Conservation (phyloP, 2,329 filamentous ascomycete species). For the Pyricularia grisea region DNA sequence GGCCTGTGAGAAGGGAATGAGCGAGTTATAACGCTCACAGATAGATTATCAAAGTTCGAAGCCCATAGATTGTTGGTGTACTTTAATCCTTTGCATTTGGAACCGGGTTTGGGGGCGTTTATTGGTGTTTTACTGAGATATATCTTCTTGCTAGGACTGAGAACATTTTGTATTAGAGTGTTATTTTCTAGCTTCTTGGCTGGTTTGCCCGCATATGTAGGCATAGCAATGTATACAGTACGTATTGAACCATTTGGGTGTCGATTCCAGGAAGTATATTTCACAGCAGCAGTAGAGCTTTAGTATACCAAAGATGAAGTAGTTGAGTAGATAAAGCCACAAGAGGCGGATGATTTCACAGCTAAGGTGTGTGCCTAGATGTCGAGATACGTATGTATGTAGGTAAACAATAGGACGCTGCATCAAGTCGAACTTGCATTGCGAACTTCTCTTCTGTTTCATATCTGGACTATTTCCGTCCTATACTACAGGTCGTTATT, state of each 20-base stretch:
- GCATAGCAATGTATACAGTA: background rate
- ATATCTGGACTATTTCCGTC: too few species aligned
- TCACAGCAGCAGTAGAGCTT: too few species aligned
- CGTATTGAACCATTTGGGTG: too few species aligned
- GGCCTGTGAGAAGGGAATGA: slow-evolving; percentile 13
- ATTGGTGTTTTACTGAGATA: background rate
- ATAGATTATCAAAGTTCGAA: background rate
- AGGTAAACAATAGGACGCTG: too few species aligned
- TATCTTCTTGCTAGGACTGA: background rate
- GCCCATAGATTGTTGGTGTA: background rate
- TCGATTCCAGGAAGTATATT: too few species aligned
- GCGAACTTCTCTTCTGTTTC: background rate
- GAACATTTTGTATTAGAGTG: background rate
- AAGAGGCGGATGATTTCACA: too few species aligned
- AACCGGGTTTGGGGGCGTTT: background rate
- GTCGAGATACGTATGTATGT: too few species aligned
- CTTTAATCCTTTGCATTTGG: background rate
- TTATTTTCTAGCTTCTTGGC: background rate
- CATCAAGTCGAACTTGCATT: too few species aligned
- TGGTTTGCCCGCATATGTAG: background rate
- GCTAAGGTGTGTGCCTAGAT: too few species aligned
- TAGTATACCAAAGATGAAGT: too few species aligned
- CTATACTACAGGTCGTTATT: too few species aligned
- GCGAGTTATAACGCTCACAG: background rate
- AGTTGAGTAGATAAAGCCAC: too few species aligned